Percentiles rank a stretch among this genome's conserved stretches.
These are phyloP conservation scores for Pterocarpus macrocarpus DNA, from an alignment of 306 rosid species.

Conservation along the genomic window DNA sequence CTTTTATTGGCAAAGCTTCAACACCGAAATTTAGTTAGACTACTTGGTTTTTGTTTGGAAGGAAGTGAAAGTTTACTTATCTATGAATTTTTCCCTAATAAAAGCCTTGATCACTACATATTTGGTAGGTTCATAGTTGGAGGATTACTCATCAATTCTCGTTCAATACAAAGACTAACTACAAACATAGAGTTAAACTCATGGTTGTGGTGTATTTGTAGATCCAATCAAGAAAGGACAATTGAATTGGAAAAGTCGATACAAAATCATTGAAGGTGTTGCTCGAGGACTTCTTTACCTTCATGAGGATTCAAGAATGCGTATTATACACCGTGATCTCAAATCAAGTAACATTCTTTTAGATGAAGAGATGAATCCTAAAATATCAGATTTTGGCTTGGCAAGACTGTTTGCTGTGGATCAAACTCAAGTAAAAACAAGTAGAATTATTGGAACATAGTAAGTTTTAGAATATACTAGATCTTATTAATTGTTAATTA, in stretches of 20 bases:
- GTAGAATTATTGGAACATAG: conserved; percentile 55
- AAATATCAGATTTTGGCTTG: conserved; percentile 63
- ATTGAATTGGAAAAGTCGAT: conserved; percentile 53
- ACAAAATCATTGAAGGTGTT: conserved; percentile 54
- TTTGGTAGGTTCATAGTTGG: conserved; percentile 53
- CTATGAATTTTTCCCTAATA: conserved; percentile 64
- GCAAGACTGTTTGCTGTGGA: conserved; percentile 51
- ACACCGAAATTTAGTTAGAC: conserved; percentile 48
- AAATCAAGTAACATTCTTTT: conserved; percentile 61
- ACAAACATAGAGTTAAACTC: not conserved
- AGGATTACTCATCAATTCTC: not conserved
- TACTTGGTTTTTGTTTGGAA: conserved; percentile 50
- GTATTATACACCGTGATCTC: conserved; percentile 50
- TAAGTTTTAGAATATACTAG: conserved; percentile 27
- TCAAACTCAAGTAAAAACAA: conserved; percentile 52
- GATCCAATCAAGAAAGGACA: conserved; percentile 42
- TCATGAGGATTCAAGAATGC: conserved; percentile 58
- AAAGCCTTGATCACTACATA: conserved; percentile 62
- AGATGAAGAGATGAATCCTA: conserved; percentile 55
- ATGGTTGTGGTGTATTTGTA: not conserved
- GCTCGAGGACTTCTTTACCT: conserved; percentile 57
- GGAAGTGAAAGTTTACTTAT: conserved; percentile 50
- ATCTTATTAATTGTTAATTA: not conserved
- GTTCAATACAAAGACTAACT: not conserved
- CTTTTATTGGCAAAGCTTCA: conserved; percentile 50